These are phyloP conservation scores for Helminthosporium solani DNA, from an alignment of 2,329 filamentous ascomycete genomes.

Conservation along the genomic window DNA sequence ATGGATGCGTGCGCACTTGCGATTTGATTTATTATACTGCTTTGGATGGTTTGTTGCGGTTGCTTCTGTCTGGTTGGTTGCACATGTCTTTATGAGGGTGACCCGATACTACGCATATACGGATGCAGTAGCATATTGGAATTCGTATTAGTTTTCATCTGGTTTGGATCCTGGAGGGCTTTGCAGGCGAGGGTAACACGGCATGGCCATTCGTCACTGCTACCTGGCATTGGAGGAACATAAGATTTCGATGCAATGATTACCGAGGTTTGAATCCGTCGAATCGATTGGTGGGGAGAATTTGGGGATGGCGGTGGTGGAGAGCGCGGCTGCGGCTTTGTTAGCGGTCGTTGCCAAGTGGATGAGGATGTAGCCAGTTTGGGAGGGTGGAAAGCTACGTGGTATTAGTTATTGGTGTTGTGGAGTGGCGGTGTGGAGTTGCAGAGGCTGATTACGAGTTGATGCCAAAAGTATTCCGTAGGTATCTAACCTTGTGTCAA, in stretches of 20 bases:
- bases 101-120: too few species aligned
- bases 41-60: too few species aligned
- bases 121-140: background rate
- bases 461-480: too few species aligned
- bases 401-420: background rate
- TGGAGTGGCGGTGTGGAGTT: slow-evolving; percentile 19
- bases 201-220: slow-evolving; percentile 5
- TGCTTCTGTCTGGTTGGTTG: too few species aligned
- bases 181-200: slow-evolving; percentile 4
- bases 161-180: too few species aligned
- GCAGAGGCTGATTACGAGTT: slow-evolving; percentile 1
- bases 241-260: background rate
- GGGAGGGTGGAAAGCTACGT: background rate
- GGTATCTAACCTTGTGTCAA: slow-evolving; percentile 5
- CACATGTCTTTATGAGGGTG: too few species aligned
- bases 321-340: background rate
- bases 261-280: too few species aligned
- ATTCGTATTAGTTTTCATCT: too few species aligned
- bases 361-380: background rate
- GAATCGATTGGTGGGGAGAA: background rate
- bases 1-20: too few species aligned
- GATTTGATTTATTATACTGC: too few species aligned
- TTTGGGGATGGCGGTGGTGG: background rate
- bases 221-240: background rate
- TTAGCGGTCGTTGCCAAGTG: background rate